Conservation (phyloP, 169 alveolate species). For the Eimeria necatrix region DNA sequence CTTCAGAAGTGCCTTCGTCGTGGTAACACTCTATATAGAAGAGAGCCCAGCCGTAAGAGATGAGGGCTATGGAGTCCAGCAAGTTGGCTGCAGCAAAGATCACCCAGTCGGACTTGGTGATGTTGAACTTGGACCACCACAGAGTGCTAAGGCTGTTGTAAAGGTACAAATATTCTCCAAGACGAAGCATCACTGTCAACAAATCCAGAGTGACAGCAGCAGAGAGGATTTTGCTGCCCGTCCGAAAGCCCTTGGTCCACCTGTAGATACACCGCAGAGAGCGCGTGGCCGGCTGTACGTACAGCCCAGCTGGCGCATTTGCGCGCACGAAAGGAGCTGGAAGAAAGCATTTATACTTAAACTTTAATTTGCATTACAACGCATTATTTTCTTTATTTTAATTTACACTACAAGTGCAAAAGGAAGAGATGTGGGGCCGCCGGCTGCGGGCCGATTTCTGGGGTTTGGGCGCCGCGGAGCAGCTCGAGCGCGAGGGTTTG, state of each 20-base stretch:
- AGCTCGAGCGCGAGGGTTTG: no score
- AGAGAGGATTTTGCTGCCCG: slow-evolving; percentile 91
- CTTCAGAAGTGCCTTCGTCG: slow-evolving; percentile 93
- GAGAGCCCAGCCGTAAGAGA: slow-evolving; percentile 91
- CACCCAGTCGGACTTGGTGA: slow-evolving; percentile 92
- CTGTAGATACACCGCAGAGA: slow-evolving; percentile 71
- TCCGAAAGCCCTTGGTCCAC: slow-evolving; percentile 92
- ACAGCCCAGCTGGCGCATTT: no score
- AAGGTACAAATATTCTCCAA: slow-evolving; percentile 91
- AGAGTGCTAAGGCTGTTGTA: slow-evolving; percentile 90
- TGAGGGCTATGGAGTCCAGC: slow-evolving; percentile 89
- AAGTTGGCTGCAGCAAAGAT: slow-evolving; percentile 90
- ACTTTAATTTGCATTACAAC: no score
- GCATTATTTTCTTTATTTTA: not conserved
- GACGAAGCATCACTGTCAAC: slow-evolving; percentile 88
- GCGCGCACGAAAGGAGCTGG: not conserved
- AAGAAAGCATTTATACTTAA: not conserved
- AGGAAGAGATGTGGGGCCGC: no score
- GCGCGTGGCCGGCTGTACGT: no score
- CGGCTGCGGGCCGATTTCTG: no score
- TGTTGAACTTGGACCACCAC: slow-evolving; percentile 93
- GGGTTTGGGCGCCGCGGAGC: no score
- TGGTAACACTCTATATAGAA: slow-evolving; percentile 93
- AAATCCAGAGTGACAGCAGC: slow-evolving; percentile 92
- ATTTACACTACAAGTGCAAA: not conserved